A percentile compares a stretch with the other conserved stretches of the same genome.
Evolutionary conservation across 306 rosid genomes (phyloP).

Genomic region (Prunus davidiana): DNA sequence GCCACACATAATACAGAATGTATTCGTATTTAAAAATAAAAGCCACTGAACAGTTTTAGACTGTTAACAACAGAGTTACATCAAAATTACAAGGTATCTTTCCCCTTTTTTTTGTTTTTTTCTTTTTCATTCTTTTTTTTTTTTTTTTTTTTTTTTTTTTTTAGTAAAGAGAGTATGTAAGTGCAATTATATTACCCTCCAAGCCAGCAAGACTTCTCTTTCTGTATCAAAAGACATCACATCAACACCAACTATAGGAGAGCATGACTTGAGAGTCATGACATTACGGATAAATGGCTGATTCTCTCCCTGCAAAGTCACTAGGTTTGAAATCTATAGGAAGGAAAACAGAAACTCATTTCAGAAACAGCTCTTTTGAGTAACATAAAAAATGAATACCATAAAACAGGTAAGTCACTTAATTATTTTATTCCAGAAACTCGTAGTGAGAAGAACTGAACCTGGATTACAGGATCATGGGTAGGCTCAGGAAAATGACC

Average conservation of each 20-base stretch:
- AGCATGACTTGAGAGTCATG: conserved; percentile 41
- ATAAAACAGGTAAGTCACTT: not conserved
- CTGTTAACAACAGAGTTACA: not conserved
- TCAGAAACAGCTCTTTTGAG: conserved; percentile 10
- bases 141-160: not conserved
- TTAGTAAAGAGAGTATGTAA: conserved; percentile 6
- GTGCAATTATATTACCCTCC: conserved; percentile 65
- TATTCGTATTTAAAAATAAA: not conserved
- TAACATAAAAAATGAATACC: not conserved
- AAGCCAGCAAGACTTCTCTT: conserved; percentile 85
- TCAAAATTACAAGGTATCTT: not conserved
- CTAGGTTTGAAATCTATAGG: conserved; percentile 81
- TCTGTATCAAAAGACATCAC: conserved; percentile 89
- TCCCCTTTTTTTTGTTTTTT: no score
- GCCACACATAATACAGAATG: not conserved
- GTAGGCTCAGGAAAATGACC: conserved; percentile 97
- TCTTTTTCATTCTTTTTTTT: no score
- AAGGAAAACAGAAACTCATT: conserved; percentile 19
- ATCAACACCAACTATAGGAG: conserved; percentile 94
- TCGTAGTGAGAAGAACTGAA: conserved; percentile 25
- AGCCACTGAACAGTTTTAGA: not conserved
- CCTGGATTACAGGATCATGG: conserved; percentile 99
- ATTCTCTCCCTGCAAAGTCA: conserved; percentile 85
- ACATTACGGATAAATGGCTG: conserved; percentile 68
- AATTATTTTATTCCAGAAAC: not conserved